A percentile compares a stretch with the other conserved stretches of the same genome.
phyloP scores from a whole-genome alignment of 352 stramenopile species.

The Pythium chondricola region DNA sequence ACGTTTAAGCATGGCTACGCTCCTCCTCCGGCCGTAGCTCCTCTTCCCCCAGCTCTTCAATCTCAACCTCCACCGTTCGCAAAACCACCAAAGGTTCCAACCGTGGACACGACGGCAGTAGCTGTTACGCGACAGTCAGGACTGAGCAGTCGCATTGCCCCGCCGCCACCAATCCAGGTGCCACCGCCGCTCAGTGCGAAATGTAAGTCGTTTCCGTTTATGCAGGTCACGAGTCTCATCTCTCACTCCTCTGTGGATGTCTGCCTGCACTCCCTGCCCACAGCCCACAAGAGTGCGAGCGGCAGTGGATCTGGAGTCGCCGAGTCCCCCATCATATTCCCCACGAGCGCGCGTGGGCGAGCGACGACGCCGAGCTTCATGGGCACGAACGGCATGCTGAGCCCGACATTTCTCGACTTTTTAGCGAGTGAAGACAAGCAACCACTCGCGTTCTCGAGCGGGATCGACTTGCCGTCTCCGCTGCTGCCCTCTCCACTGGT shows the following conservation, averaged over 20 bases:
- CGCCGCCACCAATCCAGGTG: constrained; percentile 63
- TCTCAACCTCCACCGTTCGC: no score
- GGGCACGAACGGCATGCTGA: constrained; percentile 43
- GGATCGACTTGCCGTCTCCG: constrained; percentile 33
- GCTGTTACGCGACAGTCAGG: constrained; percentile 10
- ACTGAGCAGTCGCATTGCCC: constrained; percentile 46
- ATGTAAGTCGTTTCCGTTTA: constrained; percentile 5
- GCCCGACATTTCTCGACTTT: constrained; percentile 73
- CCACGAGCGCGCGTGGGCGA: constrained; percentile 6
- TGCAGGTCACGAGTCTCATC: no score
- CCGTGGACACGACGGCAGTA: no score
- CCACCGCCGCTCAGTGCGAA: constrained; percentile 7
- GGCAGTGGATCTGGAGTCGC: no score
- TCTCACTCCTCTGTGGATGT: no score
- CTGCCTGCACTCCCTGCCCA: no score
- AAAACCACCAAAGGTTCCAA: no score
- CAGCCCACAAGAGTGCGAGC: no score
- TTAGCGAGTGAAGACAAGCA: constrained; percentile 61
- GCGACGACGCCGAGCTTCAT: constrained; percentile 16
- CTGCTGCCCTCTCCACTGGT: constrained; percentile 28
- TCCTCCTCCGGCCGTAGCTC: no score
- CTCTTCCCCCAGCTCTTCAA: no score
- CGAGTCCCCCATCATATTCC: constrained; percentile 18
- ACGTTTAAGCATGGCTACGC: neutral
- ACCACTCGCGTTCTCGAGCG: constrained; percentile 24